phyloP scores from a whole-genome alignment of 805 yeast genomes.

The Ogataea nonfermentans region DNA sequence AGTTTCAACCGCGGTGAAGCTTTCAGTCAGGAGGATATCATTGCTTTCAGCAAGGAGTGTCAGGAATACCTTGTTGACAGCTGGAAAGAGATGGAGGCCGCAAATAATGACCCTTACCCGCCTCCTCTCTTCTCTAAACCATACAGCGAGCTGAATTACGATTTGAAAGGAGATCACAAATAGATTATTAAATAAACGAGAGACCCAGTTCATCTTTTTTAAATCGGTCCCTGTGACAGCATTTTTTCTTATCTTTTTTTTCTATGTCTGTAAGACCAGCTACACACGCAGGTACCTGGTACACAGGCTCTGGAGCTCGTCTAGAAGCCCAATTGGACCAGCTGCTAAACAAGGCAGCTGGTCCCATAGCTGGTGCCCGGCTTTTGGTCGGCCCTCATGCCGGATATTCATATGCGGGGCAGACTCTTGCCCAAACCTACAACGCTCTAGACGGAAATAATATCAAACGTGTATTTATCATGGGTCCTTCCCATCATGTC shows the following conservation, averaged over 20 bases:
- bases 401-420: slow-evolving; percentile 83
- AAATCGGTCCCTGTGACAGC: background rate
- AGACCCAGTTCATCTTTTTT: background rate
- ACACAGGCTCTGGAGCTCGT: slow-evolving; percentile 43
- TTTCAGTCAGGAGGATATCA: slow-evolving; percentile 31
- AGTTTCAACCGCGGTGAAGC: slow-evolving; percentile 21
- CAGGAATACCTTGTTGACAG: slow-evolving; percentile 30
- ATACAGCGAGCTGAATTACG: slow-evolving; percentile 18
- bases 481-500: slow-evolving; percentile 94
- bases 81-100: slow-evolving; percentile 37
- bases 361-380: slow-evolving; percentile 41
- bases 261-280: slow-evolving; percentile 46
- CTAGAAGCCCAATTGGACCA: slow-evolving; percentile 51
- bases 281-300: slow-evolving; percentile 93
- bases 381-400: slow-evolving; percentile 79
- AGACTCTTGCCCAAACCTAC: slow-evolving; percentile 74
- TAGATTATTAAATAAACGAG: background rate
- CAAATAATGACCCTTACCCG: slow-evolving; percentile 32
- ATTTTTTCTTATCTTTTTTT: background rate
- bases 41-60: slow-evolving; percentile 31
- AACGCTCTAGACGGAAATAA: slow-evolving; percentile 60
- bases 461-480: slow-evolving; percentile 63
- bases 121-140: slow-evolving; percentile 28
- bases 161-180: background rate
- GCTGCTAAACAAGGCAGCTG: slow-evolving; percentile 41